Conservation (phyloP, 2,329 filamentous ascomycete genomes). For the Phaeosphaeriaceae sp. region DNA sequence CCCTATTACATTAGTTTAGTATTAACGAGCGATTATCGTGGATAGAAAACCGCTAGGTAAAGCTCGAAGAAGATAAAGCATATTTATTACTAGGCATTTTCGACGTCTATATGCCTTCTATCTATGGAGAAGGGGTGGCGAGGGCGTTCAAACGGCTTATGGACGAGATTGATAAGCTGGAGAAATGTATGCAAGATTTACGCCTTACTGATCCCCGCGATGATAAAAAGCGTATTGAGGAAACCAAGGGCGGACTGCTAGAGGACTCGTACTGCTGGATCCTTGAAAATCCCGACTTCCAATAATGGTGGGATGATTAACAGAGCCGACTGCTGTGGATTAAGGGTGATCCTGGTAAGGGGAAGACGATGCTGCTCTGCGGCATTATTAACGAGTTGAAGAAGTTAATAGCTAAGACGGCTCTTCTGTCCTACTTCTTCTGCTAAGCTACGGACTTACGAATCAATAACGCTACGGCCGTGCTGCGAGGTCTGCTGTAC, state of each 20-base stretch:
- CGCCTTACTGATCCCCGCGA: slow-evolving; percentile 8
- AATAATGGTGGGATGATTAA: too few species aligned
- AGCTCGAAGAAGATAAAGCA: slow-evolving; percentile 2
- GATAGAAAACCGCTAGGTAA: slow-evolving; percentile 15
- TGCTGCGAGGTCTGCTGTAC: too few species aligned
- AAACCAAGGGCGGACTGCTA: too few species aligned
- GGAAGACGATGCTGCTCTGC: too few species aligned
- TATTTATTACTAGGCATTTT: slow-evolving; percentile 14
- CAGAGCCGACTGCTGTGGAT: too few species aligned
- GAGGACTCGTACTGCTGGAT: slow-evolving; percentile 10
- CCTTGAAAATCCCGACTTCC: slow-evolving; percentile 1
- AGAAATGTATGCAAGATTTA: slow-evolving; percentile 11
- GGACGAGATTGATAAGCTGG: slow-evolving; percentile 11
- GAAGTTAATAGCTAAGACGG: too few species aligned
- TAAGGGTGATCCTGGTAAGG: too few species aligned
- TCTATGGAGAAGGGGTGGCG: slow-evolving; percentile 6
- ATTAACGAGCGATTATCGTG: slow-evolving; percentile 7
- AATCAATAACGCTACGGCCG: too few species aligned
- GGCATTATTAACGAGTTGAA: too few species aligned
- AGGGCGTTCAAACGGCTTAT: slow-evolving; percentile 18
- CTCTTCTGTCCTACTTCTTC: too few species aligned
- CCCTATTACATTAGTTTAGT: not conserved
- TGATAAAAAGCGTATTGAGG: not conserved
- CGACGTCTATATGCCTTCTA: slow-evolving; percentile 4
- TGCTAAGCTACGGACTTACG: too few species aligned